Conservation (phyloP, 2,329 filamentous ascomycete genomes). For the Stromatinia cepivora region DNA sequence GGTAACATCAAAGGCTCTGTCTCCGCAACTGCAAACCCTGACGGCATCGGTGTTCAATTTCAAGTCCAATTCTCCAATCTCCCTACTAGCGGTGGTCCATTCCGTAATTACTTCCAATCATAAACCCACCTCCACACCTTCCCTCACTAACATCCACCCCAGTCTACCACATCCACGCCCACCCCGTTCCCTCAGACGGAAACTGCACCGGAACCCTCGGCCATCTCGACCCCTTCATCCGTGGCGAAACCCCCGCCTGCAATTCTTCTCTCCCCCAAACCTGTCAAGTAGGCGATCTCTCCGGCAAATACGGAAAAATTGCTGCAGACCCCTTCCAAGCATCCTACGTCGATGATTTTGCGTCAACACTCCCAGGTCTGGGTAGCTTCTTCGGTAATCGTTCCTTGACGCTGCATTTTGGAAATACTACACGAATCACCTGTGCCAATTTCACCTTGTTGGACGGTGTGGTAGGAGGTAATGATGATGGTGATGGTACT, state of each 20-base stretch:
- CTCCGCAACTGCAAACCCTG: constrained; percentile 47
- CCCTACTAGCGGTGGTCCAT: constrained; percentile 57
- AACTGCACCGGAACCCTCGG: constrained; percentile 69
- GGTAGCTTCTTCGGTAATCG: constrained; percentile 64
- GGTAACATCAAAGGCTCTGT: constrained; percentile 58
- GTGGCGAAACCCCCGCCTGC: constrained; percentile 59
- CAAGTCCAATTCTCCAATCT: constrained; percentile 58
- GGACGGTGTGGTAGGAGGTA: background rate
- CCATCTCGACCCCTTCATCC: constrained; percentile 70
- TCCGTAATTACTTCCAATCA: constrained; percentile 50
- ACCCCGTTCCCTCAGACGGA: constrained; percentile 62
- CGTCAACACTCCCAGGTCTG: constrained; percentile 53
- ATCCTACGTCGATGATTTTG: constrained; percentile 57
- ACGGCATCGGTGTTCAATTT: constrained; percentile 57
- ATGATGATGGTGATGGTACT: background rate
- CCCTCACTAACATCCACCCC: constrained; percentile 24
- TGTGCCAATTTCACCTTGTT: constrained; percentile 59
- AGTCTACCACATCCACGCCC: constrained; percentile 74
- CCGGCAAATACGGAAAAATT: constrained; percentile 70
- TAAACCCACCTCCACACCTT: too few relatives aligned
- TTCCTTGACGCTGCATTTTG: constrained; percentile 63
- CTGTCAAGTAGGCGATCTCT: constrained; percentile 76
- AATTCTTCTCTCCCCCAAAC: constrained; percentile 56
- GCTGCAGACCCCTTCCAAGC: constrained; percentile 50
- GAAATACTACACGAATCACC: constrained; percentile 62